A percentile compares a stretch with the other conserved stretches of the same genome.
phyloP scores from a whole-genome alignment of 345 rosid species.

The Zanthoxylum bungeanum region DNA sequence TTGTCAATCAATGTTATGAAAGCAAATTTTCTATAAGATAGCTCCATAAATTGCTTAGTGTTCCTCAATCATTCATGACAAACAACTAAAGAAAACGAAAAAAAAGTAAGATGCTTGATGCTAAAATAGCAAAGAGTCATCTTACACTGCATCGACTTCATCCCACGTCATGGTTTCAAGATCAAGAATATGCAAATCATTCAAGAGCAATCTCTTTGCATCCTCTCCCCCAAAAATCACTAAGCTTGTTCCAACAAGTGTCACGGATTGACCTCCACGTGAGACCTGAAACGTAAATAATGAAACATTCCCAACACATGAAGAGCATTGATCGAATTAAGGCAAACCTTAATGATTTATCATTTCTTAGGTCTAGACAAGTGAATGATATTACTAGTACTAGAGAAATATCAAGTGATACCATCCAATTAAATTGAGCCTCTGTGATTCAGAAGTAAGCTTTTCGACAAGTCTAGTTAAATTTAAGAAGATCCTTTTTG shows the following conservation, averaged over 20 bases:
- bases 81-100: constrained; percentile 4
- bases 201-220: constrained; percentile 82
- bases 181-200: constrained; percentile 95
- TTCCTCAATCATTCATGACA: too few relatives aligned
- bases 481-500: too few relatives aligned
- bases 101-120: background rate
- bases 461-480: too few relatives aligned
- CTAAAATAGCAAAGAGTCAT: constrained; percentile 12
- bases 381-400: background rate
- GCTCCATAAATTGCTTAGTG: too few relatives aligned
- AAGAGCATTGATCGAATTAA: background rate
- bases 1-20: too few relatives aligned
- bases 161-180: constrained; percentile 99
- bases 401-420: background rate
- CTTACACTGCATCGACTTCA: constrained; percentile 95
- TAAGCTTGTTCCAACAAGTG: constrained; percentile 74
- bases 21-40: too few relatives aligned
- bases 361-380: background rate
- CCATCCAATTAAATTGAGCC: background rate
- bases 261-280: constrained; percentile 97
- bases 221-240: constrained; percentile 99
- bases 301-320: background rate
- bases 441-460: constrained; percentile 3
- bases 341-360: background rate
- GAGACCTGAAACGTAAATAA: constrained; percentile 58